Conservation (phyloP, 2,329 filamentous ascomycete species). For the Cladosporium sp. region DNA sequence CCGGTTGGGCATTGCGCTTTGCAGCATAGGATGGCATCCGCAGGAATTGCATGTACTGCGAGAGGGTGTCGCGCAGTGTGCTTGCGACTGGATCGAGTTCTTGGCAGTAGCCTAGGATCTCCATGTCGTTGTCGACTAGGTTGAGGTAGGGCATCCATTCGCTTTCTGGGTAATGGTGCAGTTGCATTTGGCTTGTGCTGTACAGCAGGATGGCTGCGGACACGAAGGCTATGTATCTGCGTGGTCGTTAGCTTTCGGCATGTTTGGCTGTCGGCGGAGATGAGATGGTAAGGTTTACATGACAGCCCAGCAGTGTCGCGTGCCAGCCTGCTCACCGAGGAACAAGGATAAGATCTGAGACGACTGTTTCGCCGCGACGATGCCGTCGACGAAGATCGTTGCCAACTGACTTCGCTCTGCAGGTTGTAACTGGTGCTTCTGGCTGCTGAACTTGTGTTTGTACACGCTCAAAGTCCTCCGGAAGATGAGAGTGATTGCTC, state of each 20-base stretch:
- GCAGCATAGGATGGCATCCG: neutral
- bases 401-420: neutral
- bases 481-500: constrained; percentile 3
- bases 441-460: neutral
- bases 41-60: constrained; percentile 11
- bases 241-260: neutral
- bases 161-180: constrained; percentile 1
- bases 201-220: constrained; percentile 5
- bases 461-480: constrained; percentile 3
- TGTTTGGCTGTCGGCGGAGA: neutral
- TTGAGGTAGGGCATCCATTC: neutral
- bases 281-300: neutral
- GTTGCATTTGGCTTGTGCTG: constrained; percentile 7
- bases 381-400: neutral
- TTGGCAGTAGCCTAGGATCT: constrained; percentile 5
- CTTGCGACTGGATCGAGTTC: constrained; percentile 6
- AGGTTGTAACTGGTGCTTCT: neutral
- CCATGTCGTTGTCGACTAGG: constrained; percentile 6
- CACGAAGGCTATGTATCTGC: constrained; percentile 8
- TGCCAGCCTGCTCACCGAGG: constrained; percentile 4
- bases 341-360: constrained; percentile 1
- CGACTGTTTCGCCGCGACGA: constrained; percentile 1
- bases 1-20: neutral
- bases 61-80: constrained; percentile 5
- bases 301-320: constrained; percentile 4